phyloP scores from a whole-genome alignment of 495 filamentous ascomycete genomes.

The Darksidea phi region DNA sequence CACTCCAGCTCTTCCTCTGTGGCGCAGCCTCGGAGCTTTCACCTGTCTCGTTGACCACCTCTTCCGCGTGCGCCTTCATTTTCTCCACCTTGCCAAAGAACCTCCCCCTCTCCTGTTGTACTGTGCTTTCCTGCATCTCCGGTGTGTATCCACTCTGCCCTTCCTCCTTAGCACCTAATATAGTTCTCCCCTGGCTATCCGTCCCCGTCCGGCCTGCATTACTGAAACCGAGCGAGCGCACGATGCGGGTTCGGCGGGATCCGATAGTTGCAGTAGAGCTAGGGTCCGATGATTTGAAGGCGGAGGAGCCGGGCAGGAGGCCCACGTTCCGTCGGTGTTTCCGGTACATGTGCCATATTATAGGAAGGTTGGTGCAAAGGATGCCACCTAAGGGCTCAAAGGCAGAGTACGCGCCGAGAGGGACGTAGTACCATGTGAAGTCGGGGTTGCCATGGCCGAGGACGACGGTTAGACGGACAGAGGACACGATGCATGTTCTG shows the following conservation, averaged over 20 bases:
- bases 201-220: constrained; percentile 8
- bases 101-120: constrained; percentile 12
- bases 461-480: constrained; percentile 44
- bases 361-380: constrained; percentile 49
- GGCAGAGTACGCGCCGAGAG: constrained; percentile 46
- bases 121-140: background rate
- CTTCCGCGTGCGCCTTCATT: background rate
- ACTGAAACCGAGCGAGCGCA: constrained; percentile 17
- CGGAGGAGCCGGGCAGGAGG: constrained; percentile 25
- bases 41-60: constrained; percentile 2
- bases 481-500: constrained; percentile 46
- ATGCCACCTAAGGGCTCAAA: constrained; percentile 50
- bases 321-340: constrained; percentile 9
- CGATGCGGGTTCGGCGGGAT: constrained; percentile 20
- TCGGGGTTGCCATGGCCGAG: constrained; percentile 46
- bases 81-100: constrained; percentile 27
- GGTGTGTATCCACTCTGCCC: constrained; percentile 2
- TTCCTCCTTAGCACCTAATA: constrained; percentile 23
- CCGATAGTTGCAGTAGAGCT: constrained; percentile 7
- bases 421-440: constrained; percentile 47
- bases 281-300: constrained; percentile 10
- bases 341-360: constrained; percentile 38
- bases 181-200: constrained; percentile 25
- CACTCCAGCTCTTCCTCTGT: background rate
- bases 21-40: background rate